Evolutionary conservation across 2,329 filamentous ascomycete genomes (phyloP).

Genomic region (Macroventuria anomochaeta): DNA sequence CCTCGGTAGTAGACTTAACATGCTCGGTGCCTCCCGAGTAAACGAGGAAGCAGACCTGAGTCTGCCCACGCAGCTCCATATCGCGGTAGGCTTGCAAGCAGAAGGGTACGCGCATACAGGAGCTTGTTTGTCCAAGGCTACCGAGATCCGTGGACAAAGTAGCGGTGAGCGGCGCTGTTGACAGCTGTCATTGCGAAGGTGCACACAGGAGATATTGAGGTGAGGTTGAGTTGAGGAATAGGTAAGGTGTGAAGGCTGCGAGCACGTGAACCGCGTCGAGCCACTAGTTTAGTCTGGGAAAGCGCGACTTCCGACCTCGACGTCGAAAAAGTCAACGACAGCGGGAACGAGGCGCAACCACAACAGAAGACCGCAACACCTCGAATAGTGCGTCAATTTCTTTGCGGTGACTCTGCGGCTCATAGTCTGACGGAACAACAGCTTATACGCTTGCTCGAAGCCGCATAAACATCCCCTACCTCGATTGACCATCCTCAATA

Average conservation of each 20-base stretch:
- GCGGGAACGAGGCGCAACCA: slow-evolving; percentile 23
- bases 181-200: not conserved
- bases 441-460: not conserved
- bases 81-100: not conserved
- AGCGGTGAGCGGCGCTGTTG: slow-evolving; percentile 1
- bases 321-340: slow-evolving; percentile 32
- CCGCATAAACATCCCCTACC: not conserved
- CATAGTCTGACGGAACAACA: slow-evolving; percentile 10
- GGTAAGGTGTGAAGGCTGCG: slow-evolving; percentile 8
- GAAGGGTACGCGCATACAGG: slow-evolving; percentile 4
- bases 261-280: slow-evolving; percentile 20
- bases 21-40: slow-evolving; percentile 7
- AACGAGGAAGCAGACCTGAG: not conserved
- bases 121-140: not conserved
- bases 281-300: slow-evolving; percentile 19
- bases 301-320: slow-evolving; percentile 17
- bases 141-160: not conserved
- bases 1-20: not conserved
- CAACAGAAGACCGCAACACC: slow-evolving; percentile 2
- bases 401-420: not conserved
- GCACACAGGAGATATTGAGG: not conserved
- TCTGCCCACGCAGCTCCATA: not conserved
- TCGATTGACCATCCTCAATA: not conserved
- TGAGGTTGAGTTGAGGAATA: not conserved
- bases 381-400: slow-evolving; percentile 9